phyloP scores from a whole-genome alignment of 1,284 basidiomycete species.

The Tilletia setariae region DNA sequence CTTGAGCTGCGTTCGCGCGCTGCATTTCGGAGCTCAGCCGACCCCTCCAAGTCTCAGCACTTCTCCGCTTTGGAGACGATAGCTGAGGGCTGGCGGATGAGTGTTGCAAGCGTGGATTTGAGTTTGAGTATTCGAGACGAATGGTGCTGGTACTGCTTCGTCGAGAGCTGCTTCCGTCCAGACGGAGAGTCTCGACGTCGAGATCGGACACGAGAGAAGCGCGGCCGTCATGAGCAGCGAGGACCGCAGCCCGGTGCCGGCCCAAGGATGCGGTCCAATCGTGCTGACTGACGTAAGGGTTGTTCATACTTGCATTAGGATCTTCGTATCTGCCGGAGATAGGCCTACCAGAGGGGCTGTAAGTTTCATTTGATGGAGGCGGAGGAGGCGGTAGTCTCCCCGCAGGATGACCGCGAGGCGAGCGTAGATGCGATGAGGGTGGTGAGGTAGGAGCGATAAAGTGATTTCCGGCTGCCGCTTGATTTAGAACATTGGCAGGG shows the following conservation, averaged over 20 bases:
- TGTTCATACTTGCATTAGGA: background rate
- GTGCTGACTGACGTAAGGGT: background rate
- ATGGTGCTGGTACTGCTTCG: constrained; percentile 42
- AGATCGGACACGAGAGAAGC: constrained; percentile 47
- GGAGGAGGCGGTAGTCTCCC: constrained; percentile 2
- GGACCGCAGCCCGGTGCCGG: constrained; percentile 17
- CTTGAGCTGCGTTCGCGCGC: background rate
- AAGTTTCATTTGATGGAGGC: background rate
- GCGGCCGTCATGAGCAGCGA: constrained; percentile 36
- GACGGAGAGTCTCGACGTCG: constrained; percentile 46
- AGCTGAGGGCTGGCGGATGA: constrained; percentile 14
- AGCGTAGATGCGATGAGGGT: background rate
- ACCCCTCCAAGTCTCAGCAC: constrained; percentile 20
- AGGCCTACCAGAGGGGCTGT: background rate
- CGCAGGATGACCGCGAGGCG: constrained; percentile 9
- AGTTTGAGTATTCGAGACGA: background rate
- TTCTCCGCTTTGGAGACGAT: constrained; percentile 32
- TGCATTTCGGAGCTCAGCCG: constrained; percentile 4
- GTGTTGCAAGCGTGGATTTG: background rate
- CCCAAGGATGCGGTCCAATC: constrained; percentile 11
- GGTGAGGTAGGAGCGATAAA: too few species aligned
- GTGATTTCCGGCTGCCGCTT: background rate
- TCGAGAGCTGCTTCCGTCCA: constrained; percentile 40
- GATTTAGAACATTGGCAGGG: background rate
- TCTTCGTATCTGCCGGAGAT: background rate